Conservation (phyloP, 1,139 yeast species). For the Saccharomyces hybrid region DNA sequence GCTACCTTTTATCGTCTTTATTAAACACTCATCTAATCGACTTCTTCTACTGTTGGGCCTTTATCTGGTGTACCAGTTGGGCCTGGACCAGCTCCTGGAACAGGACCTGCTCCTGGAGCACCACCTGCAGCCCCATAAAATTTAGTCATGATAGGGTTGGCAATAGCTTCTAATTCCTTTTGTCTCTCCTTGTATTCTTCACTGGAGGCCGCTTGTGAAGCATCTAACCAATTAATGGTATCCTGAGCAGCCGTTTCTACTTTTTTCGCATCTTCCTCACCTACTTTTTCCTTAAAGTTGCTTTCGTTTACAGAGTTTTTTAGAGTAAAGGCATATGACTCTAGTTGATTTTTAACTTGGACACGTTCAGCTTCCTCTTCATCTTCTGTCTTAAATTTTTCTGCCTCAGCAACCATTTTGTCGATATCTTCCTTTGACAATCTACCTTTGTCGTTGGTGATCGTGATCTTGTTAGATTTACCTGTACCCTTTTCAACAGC, state of each 20-base stretch:
- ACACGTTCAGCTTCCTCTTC: constrained; percentile 73
- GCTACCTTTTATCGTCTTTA: background rate
- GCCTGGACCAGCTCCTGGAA: constrained; percentile 42
- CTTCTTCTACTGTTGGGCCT: constrained; percentile 71
- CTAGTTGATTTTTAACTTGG: constrained; percentile 73
- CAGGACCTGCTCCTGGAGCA: constrained; percentile 42
- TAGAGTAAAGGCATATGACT: constrained; percentile 76
- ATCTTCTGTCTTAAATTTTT: constrained; percentile 72
- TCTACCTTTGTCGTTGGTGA: constrained; percentile 90
- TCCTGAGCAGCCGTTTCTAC: constrained; percentile 78
- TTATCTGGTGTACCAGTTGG: constrained; percentile 41
- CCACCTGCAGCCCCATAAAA: constrained; percentile 56
- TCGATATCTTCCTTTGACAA: constrained; percentile 87
- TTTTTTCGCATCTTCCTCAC: constrained; percentile 80
- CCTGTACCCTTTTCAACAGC: constrained; percentile 95
- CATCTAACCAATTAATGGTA: constrained; percentile 78
- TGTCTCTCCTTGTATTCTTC: constrained; percentile 70
- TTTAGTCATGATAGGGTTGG: constrained; percentile 58
- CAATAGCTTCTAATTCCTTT: constrained; percentile 56
- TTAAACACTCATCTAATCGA: constrained; percentile 38
- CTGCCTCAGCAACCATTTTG: constrained; percentile 88
- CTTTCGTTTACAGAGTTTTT: constrained; percentile 62
- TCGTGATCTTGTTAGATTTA: constrained; percentile 67
- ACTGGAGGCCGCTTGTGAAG: constrained; percentile 74
- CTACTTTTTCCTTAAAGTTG: constrained; percentile 65